Evolutionary conservation across 2,329 filamentous ascomycete genomes (phyloP).

Genomic region (Mycogone perniciosa): DNA sequence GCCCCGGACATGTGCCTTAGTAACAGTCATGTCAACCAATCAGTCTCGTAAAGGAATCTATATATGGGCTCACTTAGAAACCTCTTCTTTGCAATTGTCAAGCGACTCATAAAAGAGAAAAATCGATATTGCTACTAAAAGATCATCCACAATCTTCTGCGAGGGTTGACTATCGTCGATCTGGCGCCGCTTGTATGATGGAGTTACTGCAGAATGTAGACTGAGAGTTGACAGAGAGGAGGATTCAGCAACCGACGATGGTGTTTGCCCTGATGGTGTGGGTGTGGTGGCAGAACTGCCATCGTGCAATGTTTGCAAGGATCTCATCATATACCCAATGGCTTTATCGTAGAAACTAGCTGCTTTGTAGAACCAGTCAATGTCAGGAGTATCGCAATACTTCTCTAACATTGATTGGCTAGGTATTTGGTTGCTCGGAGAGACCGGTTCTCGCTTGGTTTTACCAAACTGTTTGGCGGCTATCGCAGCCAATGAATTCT

Average conservation of each 20-base stretch:
- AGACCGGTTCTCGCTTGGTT: conserved; percentile 8
- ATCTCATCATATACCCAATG: conserved; percentile 16
- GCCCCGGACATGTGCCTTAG: conserved; percentile 16
- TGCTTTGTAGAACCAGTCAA: conserved; percentile 17
- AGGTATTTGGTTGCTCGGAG: not conserved
- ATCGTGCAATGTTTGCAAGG: conserved; percentile 12
- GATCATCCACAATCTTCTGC: conserved; percentile 10
- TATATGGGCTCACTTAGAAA: conserved; percentile 7
- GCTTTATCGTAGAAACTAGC: conserved; percentile 19
- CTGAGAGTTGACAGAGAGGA: not conserved
- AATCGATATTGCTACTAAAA: conserved; percentile 14
- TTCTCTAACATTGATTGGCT: conserved; percentile 9
- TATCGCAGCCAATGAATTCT: conserved; percentile 15
- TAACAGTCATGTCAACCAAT: not conserved
- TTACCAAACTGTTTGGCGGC: conserved; percentile 17
- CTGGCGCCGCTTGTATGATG: conserved; percentile 6
- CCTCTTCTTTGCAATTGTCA: conserved; percentile 15
- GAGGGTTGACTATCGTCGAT: not conserved
- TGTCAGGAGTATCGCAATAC: conserved; percentile 3
- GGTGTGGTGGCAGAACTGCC: not conserved
- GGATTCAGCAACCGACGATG: not conserved
- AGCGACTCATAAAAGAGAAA: conserved; percentile 17
- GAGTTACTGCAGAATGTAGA: conserved; percentile 1
- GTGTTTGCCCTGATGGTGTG: not conserved
- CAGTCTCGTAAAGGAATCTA: not conserved